phyloP scores from a whole-genome alignment of 1,284 basidiomycete genomes.

The Neonothopanus nambi region DNA sequence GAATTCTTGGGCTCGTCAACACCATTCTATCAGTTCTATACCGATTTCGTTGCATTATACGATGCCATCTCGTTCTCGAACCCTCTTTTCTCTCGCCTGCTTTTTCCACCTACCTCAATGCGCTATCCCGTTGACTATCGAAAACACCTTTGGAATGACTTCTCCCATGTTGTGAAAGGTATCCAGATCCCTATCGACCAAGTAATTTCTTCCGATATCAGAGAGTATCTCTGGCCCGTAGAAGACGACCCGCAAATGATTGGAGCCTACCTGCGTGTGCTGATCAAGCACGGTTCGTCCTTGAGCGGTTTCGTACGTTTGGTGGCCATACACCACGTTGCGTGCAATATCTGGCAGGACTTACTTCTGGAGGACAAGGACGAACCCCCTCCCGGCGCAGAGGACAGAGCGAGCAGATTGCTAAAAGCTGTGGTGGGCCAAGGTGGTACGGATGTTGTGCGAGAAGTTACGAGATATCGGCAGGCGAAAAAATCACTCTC shows the following conservation, averaged over 20 bases:
- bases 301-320: conserved; percentile 65
- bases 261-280: conserved; percentile 55
- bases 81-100: conserved; percentile 69
- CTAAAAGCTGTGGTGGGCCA: conserved; percentile 53
- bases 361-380: conserved; percentile 26
- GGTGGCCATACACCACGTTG: conserved; percentile 81
- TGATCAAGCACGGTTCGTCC: conserved; percentile 39
- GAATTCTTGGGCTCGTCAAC: conserved; percentile 66
- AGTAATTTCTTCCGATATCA: conserved; percentile 44
- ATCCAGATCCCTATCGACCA: conserved; percentile 50
- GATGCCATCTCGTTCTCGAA: conserved; percentile 90
- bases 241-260: conserved; percentile 73
- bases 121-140: conserved; percentile 84
- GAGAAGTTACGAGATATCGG: conserved; percentile 55
- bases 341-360: conserved; percentile 75
- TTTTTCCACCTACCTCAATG: conserved; percentile 79
- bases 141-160: conserved; percentile 83
- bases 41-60: conserved; percentile 88
- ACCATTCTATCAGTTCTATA: conserved; percentile 94
- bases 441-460: conserved; percentile 46
- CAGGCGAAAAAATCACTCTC: conserved; percentile 34
- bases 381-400: conserved; percentile 20
- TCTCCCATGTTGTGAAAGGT: conserved; percentile 58
- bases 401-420: conserved; percentile 49
- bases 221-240: conserved; percentile 70